Conservation (phyloP, 805 yeast genomes). For the Ogataea methylovora region DNA sequence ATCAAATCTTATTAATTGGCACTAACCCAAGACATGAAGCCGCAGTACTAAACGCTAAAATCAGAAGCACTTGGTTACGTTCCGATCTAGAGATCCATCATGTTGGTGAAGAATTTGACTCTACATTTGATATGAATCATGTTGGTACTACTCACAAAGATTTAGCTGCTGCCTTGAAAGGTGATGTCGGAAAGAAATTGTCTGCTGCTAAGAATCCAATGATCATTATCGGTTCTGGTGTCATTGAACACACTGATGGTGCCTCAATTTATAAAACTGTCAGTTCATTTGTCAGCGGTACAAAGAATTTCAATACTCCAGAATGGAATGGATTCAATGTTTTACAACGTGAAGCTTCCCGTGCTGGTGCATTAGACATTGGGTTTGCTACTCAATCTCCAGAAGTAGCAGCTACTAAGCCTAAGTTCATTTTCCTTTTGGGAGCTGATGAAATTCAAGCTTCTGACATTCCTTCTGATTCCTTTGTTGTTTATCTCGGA, state of each 20-base stretch:
- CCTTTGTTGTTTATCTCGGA: constrained; percentile 85
- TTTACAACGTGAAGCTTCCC: constrained; percentile 80
- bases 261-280: constrained; percentile 50
- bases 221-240: constrained; percentile 77
- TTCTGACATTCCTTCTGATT: constrained; percentile 68
- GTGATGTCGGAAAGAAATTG: constrained; percentile 63
- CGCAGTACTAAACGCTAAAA: constrained; percentile 77
- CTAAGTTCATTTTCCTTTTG: constrained; percentile 71
- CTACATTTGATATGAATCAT: constrained; percentile 61
- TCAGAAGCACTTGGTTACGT: constrained; percentile 74
- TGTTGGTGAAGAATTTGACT: constrained; percentile 70
- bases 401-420: constrained; percentile 39
- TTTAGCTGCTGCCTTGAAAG: constrained; percentile 52
- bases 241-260: constrained; percentile 61
- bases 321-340: constrained; percentile 80
- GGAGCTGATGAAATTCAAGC: constrained; percentile 79
- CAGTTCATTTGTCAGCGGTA: constrained; percentile 51
- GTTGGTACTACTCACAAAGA: constrained; percentile 55
- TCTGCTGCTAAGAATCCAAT: constrained; percentile 64
- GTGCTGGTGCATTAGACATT: constrained; percentile 79
- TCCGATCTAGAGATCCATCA: constrained; percentile 60
- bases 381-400: constrained; percentile 56
- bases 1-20: constrained; percentile 72
- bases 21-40: constrained; percentile 90
- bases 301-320: constrained; percentile 52